Evolutionary conservation across 768 basidiomycete genomes (phyloP).

Genomic region (Phanerodontia chrysosporium): DNA sequence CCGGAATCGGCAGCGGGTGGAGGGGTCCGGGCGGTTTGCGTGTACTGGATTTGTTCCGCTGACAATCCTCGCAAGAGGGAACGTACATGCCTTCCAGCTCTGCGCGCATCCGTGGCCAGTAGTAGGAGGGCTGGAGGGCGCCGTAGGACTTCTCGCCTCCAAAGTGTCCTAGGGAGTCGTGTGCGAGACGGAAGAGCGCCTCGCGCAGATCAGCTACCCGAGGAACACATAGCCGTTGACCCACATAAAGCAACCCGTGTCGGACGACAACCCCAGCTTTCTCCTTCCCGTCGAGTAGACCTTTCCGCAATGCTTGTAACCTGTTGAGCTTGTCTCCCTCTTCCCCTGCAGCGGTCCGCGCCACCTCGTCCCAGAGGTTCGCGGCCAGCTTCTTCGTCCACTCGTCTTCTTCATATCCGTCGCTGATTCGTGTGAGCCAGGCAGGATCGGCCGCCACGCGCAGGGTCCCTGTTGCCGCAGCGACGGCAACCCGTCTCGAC

Average conservation of each 20-base stretch:
- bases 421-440: background rate
- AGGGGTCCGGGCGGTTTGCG: slow-evolving; percentile 18
- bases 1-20: slow-evolving; percentile 19
- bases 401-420: background rate
- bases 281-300: background rate
- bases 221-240: slow-evolving; percentile 19
- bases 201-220: slow-evolving; percentile 6
- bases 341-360: too few species aligned
- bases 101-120: slow-evolving; percentile 27
- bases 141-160: slow-evolving; percentile 19
- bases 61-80: slow-evolving; percentile 28
- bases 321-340: too few species aligned
- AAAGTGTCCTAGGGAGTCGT: slow-evolving; percentile 19
- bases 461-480: background rate
- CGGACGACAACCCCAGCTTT: background rate
- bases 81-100: slow-evolving; percentile 29
- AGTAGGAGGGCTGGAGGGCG: slow-evolving; percentile 6
- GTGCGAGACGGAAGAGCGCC: slow-evolving; percentile 11
- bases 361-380: too few species aligned
- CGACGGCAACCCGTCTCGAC: too few species aligned
- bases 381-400: too few species aligned
- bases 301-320: background rate
- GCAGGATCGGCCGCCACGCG: background rate
- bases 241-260: slow-evolving; percentile 17
- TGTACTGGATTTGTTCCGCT: slow-evolving; percentile 28